Evolutionary conservation across 305 asterid genomes (phyloP).

Genomic region (Fraxinus sp.): DNA sequence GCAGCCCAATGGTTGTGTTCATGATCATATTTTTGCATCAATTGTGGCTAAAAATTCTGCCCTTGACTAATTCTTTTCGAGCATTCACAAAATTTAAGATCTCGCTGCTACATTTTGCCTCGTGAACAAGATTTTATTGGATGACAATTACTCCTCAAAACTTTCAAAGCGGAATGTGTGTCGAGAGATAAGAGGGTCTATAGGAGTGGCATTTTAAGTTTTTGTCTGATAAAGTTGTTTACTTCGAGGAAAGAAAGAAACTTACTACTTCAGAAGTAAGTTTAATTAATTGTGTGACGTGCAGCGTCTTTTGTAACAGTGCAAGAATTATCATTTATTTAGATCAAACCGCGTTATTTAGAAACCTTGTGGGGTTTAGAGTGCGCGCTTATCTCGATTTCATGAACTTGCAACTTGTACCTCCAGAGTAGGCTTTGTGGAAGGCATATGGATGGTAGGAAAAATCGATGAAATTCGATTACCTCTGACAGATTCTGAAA

Average conservation of each 20-base stretch:
- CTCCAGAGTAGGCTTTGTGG: slow-evolving; percentile 68
- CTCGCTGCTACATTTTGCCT: neutral
- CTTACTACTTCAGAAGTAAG: neutral
- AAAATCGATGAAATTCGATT: slow-evolving; percentile 79
- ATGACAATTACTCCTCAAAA: neutral
- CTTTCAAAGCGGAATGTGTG: neutral
- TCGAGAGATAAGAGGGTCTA: neutral
- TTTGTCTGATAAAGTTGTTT: neutral
- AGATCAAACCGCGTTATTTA: neutral
- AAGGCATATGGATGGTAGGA: slow-evolving; percentile 90
- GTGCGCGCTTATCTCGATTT: neutral
- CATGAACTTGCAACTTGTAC: slow-evolving; percentile 27
- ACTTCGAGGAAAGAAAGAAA: neutral
- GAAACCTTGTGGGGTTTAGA: neutral
- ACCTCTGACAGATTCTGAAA: slow-evolving; percentile 40
- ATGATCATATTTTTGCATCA: slow-evolving; percentile 12
- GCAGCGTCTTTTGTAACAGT: neutral
- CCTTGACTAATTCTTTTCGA: neutral
- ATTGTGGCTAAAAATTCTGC: slow-evolving; percentile 11
- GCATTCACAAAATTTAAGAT: neutral
- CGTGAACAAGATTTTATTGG: neutral
- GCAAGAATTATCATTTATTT: neutral
- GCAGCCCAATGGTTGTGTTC: neutral
- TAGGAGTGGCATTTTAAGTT: neutral
- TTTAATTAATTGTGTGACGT: neutral